A percentile compares a stretch with the other conserved stretches of the same genome.
Conservation (phyloP, 1,284 basidiomycete genomes). For the Laetiporus sulphureus region DNA sequence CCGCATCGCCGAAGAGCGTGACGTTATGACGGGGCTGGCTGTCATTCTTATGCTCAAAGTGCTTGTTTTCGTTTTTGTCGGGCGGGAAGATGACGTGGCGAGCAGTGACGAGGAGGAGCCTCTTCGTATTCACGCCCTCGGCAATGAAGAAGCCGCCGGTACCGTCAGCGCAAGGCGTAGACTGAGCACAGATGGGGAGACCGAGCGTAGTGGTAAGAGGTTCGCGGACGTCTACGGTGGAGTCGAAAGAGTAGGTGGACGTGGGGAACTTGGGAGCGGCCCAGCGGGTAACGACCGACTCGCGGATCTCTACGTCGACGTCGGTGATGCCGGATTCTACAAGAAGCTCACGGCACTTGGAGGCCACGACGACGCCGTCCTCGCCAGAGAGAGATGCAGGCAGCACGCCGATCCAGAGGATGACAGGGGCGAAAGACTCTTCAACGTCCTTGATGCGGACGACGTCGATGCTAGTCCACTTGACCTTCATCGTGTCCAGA, state of each 20-base stretch:
- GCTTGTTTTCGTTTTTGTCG: conserved; percentile 12
- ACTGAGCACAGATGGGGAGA: conserved; percentile 15
- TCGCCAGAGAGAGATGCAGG: conserved; percentile 22
- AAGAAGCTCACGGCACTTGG: conserved; percentile 20
- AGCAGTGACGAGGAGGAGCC: conserved; percentile 23
- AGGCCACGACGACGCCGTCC: conserved; percentile 18
- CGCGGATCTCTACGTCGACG: conserved; percentile 15
- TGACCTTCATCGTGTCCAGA: conserved; percentile 12
- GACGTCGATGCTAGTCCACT: conserved; percentile 14
- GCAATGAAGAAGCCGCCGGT: conserved; percentile 29
- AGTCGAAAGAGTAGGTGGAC: conserved; percentile 9
- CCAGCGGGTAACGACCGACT: conserved; percentile 11
- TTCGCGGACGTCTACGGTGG: conserved; percentile 11
- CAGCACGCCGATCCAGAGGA: conserved; percentile 25
- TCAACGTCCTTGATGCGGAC: conserved; percentile 17
- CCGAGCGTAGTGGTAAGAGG: conserved; percentile 22
- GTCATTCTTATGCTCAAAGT: conserved; percentile 11
- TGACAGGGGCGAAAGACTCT: conserved; percentile 13
- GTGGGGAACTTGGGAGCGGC: conserved; percentile 10
- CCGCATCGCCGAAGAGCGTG: conserved; percentile 18
- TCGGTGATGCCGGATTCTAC: conserved; percentile 14
- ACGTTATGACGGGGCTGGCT: too few species aligned
- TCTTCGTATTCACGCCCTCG: conserved; percentile 15
- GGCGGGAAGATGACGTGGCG: conserved; percentile 21
- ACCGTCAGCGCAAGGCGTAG: conserved; percentile 18